Conservation (phyloP, 1,284 basidiomycete species). For the Rhodotorula glutinis region DNA sequence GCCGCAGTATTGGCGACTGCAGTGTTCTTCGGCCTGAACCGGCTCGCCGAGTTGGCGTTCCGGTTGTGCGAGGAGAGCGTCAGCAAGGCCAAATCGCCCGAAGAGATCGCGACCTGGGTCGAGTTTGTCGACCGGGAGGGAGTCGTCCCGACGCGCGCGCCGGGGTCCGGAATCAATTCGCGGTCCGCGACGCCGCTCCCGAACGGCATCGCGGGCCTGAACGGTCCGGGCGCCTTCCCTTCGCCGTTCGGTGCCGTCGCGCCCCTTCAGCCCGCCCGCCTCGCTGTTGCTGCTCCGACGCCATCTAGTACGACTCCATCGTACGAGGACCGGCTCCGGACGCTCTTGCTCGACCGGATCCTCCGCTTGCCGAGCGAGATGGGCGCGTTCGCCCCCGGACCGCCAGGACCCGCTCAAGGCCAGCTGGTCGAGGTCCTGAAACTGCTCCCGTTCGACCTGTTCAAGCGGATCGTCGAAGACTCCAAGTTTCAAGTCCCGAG, state of each 20-base stretch:
- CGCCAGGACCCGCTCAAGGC: conserved; percentile 1
- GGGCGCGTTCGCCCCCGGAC: conserved; percentile 16
- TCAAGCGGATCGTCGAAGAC: conserved; percentile 20
- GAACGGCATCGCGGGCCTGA: not conserved
- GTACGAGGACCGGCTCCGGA: conserved; percentile 6
- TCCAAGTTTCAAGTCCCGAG: not conserved
- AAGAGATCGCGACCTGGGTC: conserved; percentile 14
- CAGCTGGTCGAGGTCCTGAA: conserved; percentile 19
- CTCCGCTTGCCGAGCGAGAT: conserved; percentile 13
- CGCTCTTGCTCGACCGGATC: conserved; percentile 7
- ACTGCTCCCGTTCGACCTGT: conserved; percentile 22
- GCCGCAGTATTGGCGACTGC: conserved; percentile 14
- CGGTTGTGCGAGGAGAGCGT: conserved; percentile 7
- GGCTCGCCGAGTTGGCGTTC: conserved; percentile 5
- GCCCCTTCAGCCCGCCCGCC: not conserved
- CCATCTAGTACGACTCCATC: not conserved
- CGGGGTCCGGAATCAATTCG: too few relatives aligned
- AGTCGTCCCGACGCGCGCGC: not conserved
- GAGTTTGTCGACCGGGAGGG: conserved; percentile 11
- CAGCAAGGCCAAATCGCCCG: not conserved
- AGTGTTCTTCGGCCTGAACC: conserved; percentile 16
- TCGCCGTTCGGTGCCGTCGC: not conserved
- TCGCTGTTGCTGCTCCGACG: not conserved
- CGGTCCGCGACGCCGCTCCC: not conserved
- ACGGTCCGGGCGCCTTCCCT: not conserved